phyloP scores from a whole-genome alignment of 345 rosid genomes.

The Gossypium turneri region DNA sequence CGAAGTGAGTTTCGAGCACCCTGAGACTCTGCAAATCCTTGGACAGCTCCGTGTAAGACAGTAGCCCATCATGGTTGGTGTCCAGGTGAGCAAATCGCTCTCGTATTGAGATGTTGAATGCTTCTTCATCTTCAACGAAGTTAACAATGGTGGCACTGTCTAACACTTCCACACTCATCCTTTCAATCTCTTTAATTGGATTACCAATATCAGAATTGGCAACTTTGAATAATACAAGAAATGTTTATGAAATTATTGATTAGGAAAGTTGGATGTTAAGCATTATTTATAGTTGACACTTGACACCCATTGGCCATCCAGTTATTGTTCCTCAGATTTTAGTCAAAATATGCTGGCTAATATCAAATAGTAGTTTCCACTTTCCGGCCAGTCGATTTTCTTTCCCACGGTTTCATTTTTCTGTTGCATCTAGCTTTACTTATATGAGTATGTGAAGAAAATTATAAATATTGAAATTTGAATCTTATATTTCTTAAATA shows the following conservation, averaged over 20 bases:
- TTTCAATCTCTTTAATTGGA: constrained; percentile 7
- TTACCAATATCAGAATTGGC: too few species aligned
- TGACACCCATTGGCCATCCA: too few species aligned
- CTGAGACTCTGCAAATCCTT: constrained; percentile 38
- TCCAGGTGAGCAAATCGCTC: constrained; percentile 35
- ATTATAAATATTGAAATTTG: too few species aligned
- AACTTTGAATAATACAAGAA: too few species aligned
- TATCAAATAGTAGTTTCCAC: too few species aligned
- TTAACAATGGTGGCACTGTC: constrained; percentile 33
- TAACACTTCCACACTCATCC: constrained; percentile 41
- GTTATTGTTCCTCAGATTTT: too few species aligned
- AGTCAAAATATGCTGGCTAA: too few species aligned
- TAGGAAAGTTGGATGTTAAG: neutral
- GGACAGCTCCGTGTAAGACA: constrained; percentile 39
- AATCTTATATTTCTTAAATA: too few species aligned
- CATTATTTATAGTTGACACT: neutral
- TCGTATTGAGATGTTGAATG: constrained; percentile 21
- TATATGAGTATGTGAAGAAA: too few species aligned
- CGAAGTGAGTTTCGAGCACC: constrained; percentile 39
- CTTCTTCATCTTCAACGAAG: constrained; percentile 45
- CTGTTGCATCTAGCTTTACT: too few species aligned
- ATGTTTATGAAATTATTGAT: neutral
- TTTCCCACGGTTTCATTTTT: too few species aligned
- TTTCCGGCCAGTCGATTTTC: too few species aligned
- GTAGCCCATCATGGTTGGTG: constrained; percentile 33